Evolutionary conservation across 805 yeast genomes (phyloP).

Genomic region (Kuraishia floccosa): DNA sequence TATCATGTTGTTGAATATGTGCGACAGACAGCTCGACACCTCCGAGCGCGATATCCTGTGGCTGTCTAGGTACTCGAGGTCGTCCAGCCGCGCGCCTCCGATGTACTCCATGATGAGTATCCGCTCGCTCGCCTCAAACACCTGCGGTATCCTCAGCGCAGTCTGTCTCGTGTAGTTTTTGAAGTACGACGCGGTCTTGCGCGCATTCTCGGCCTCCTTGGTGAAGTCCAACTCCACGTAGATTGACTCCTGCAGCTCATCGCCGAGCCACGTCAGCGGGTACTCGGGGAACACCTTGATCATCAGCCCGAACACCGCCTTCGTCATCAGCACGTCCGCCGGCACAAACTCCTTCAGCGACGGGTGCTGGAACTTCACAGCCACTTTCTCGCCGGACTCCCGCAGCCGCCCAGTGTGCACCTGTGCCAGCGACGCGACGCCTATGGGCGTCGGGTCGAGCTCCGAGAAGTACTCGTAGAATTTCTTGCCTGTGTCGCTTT

Average conservation of each 20-base stretch:
- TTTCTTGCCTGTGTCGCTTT: conserved; percentile 47
- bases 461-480: conserved; percentile 55
- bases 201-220: conserved; percentile 78
- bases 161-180: conserved; percentile 42
- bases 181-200: conserved; percentile 60
- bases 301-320: conserved; percentile 62
- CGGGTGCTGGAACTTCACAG: conserved; percentile 94
- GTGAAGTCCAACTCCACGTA: conserved; percentile 85
- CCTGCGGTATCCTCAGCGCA: conserved; percentile 70
- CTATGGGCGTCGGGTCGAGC: conserved; percentile 70
- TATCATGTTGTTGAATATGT: conserved; percentile 89
- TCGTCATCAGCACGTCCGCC: conserved; percentile 71
- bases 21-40: conserved; percentile 78
- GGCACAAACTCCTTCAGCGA: conserved; percentile 81
- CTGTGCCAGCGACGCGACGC: conserved; percentile 94
- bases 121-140: conserved; percentile 54
- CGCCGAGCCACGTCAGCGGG: conserved; percentile 91
- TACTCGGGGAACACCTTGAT: conserved; percentile 83
- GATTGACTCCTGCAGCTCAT: conserved; percentile 78
- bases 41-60: conserved; percentile 63
- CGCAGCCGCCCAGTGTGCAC: conserved; percentile 71
- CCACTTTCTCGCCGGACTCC: conserved; percentile 59
- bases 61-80: conserved; percentile 48
- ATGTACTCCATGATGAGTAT: conserved; percentile 83
- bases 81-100: conserved; percentile 75